A percentile compares a stretch with the other conserved stretches of the same genome.
Evolutionary conservation across 768 basidiomycete genomes (phyloP).

Genomic region (Podaxis sp.): DNA sequence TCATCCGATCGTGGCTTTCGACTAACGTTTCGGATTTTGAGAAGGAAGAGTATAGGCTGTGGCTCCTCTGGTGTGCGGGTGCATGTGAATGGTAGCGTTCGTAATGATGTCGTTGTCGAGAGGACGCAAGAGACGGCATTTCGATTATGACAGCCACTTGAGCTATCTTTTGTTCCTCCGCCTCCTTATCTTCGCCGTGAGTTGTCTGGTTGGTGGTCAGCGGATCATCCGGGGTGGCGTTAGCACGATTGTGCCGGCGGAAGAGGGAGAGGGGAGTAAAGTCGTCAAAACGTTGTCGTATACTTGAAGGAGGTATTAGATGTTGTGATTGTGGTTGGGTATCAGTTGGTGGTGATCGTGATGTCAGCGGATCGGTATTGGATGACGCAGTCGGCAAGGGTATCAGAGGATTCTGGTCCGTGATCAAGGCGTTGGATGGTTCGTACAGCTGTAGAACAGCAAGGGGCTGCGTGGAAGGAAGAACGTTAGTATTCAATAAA

Average conservation of each 20-base stretch:
- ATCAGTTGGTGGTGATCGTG: neutral
- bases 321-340: neutral
- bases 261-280: conserved; percentile 18
- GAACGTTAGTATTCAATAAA: neutral
- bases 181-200: neutral
- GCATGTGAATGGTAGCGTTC: neutral
- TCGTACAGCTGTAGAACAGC: neutral
- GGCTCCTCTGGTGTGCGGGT: neutral
- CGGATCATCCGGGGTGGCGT: neutral
- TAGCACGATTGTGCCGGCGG: conserved; percentile 34
- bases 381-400: neutral
- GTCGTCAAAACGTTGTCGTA: conserved; percentile 4
- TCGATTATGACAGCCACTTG: conserved; percentile 10
- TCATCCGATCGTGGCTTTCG: neutral
- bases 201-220: neutral
- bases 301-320: neutral
- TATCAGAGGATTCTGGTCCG: neutral
- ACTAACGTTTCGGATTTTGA: conserved; percentile 2
- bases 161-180: neutral
- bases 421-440: neutral
- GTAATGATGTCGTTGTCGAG: neutral
- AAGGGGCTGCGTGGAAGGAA: neutral
- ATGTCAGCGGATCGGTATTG: neutral
- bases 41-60: neutral
- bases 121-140: conserved; percentile 4